Conservation (phyloP, 805 yeast species). For the Saccharomycopsis oosterbeekiorum region DNA sequence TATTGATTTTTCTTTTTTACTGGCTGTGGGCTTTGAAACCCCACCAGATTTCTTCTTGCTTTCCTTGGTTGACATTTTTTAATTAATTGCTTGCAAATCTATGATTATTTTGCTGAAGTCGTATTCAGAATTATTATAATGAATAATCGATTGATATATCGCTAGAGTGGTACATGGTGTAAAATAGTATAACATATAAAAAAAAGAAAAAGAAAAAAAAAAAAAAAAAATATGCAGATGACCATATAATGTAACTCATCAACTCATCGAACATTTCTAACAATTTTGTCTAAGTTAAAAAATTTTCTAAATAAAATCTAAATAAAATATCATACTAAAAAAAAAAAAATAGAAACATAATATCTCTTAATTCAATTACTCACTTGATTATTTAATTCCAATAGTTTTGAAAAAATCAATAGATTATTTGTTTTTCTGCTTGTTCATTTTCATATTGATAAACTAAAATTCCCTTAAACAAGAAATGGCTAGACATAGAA, state of each 20-base stretch:
- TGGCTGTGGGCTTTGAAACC: not conserved
- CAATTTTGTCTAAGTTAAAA: not conserved
- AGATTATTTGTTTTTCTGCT: not conserved
- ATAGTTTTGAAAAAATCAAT: no score
- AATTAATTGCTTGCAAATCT: not conserved
- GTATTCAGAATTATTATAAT: not conserved
- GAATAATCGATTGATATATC: no score
- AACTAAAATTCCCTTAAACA: not conserved
- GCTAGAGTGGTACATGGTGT: no score
- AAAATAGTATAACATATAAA: not conserved
- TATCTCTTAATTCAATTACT: no score
- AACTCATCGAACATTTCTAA: not conserved
- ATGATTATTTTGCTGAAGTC: not conserved
- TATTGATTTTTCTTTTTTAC: conserved; percentile 22
- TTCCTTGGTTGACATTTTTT: not conserved
- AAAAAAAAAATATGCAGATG: not conserved
- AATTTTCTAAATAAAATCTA: not conserved
- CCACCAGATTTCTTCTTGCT: conserved; percentile 16
- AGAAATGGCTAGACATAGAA: conserved; percentile 42
- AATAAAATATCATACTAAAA: no score
- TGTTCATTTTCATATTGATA: not conserved
- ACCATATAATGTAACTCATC: no score
- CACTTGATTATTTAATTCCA: no score
- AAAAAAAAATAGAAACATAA: no score
- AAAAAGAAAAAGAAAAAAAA: not conserved